Percentiles rank a stretch among this genome's conserved stretches.
phyloP scores from a whole-genome alignment of 257 asterid species.

The Dorcoceras hygrometricum region DNA sequence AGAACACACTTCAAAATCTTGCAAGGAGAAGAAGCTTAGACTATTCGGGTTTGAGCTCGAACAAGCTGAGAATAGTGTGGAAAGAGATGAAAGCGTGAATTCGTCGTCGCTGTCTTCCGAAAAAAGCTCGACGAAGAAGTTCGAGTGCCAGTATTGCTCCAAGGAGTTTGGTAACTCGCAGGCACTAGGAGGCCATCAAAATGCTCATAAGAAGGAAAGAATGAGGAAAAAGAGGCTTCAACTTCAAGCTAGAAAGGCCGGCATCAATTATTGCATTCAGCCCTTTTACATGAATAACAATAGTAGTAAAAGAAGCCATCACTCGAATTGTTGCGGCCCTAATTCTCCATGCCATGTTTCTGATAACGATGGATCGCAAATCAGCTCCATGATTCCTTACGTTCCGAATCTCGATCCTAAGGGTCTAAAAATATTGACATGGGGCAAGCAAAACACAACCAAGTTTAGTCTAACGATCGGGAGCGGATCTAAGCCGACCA shows the following conservation, averaged over 20 bases:
- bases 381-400: too few relatives aligned
- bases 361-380: too few relatives aligned
- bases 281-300: constrained; percentile 37
- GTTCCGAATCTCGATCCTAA: too few relatives aligned
- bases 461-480: too few relatives aligned
- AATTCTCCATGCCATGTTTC: constrained; percentile 47
- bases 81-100: constrained; percentile 66
- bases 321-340: constrained; percentile 24
- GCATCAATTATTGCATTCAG: constrained; percentile 58
- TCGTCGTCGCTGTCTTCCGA: constrained; percentile 48
- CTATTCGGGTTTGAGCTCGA: constrained; percentile 73
- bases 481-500: too few relatives aligned
- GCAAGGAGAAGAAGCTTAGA: constrained; percentile 48
- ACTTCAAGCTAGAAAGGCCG: constrained; percentile 77
- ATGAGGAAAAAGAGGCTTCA: constrained; percentile 75
- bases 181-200: constrained; percentile 94
- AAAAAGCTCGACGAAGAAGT: constrained; percentile 36
- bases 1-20: constrained; percentile 38
- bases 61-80: not conserved
- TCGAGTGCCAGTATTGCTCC: constrained; percentile 75
- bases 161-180: constrained; percentile 78
- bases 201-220: constrained; percentile 89
- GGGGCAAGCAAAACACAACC: too few relatives aligned
- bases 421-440: too few relatives aligned
- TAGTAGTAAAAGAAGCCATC: constrained; percentile 1